Evolutionary conservation across 768 basidiomycete species (phyloP).

Genomic region (Rhizopogon vinicolor): DNA sequence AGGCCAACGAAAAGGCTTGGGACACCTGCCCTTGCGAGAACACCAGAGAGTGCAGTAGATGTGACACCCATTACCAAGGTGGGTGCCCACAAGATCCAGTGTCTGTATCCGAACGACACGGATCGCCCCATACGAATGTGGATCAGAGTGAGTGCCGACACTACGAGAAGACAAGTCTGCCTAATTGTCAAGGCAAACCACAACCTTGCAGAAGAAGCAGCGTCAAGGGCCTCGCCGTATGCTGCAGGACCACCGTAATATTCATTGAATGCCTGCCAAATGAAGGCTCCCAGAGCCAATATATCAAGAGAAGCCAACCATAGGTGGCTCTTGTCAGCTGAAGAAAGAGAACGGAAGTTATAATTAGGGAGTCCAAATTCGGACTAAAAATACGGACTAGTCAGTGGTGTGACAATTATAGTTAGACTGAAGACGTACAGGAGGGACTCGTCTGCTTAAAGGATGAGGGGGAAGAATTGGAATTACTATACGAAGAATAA

Average conservation of each 20-base stretch:
- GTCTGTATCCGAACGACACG: conserved; percentile 61
- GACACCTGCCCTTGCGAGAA: conserved; percentile 51
- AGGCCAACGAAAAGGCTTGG: conserved; percentile 57
- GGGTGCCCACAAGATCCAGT: conserved; percentile 74
- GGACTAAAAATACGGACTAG: conserved; percentile 39
- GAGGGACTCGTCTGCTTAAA: conserved; percentile 68
- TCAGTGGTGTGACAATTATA: conserved; percentile 5
- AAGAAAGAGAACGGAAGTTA: conserved; percentile 54
- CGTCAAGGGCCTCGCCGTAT: conserved; percentile 40
- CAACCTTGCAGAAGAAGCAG: conserved; percentile 53
- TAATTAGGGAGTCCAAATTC: conserved; percentile 69
- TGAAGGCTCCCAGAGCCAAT: conserved; percentile 53
- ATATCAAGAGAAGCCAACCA: conserved; percentile 71
- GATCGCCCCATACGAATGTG: conserved; percentile 69
- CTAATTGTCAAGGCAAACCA: conserved; percentile 67
- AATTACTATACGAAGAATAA: conserved; percentile 71
- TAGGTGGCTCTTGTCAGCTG: conserved; percentile 65
- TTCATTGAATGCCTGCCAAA: conserved; percentile 62
- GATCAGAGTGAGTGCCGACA: conserved; percentile 56
- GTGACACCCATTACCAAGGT: conserved; percentile 47
- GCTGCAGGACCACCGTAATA: conserved; percentile 42
- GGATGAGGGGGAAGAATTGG: conserved; percentile 73
- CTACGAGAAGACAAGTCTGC: conserved; percentile 63
- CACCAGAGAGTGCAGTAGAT: conserved; percentile 55
- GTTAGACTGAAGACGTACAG: conserved; percentile 39